These are phyloP conservation scores for Cyathus striatus DNA, from an alignment of 768 basidiomycete genomes.

Conservation along the genomic window DNA sequence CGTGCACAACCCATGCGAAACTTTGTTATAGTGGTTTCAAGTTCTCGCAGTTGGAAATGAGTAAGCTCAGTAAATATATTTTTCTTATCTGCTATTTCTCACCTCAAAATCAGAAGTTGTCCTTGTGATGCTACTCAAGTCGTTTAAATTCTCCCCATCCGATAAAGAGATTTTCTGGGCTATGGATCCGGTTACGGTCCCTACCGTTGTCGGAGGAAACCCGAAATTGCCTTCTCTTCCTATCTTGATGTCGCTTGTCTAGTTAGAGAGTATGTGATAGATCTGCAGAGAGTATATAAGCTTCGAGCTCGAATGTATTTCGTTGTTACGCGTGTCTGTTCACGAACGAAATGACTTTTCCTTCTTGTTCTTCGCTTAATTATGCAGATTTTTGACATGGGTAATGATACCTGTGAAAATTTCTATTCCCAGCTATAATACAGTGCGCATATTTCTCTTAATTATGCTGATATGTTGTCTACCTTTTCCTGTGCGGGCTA, in stretches of 20 bases:
- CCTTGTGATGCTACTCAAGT: conserved; percentile 17
- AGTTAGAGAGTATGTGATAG: no score
- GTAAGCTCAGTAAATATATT: conserved; percentile 24
- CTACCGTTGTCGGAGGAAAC: conserved; percentile 7
- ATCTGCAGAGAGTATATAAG: no score
- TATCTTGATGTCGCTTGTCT: not conserved
- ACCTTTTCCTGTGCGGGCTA: no score
- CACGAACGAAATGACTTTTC: no score
- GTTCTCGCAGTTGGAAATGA: conserved; percentile 38
- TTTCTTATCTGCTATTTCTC: not conserved
- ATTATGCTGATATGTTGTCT: no score
- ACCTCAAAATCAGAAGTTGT: conserved; percentile 19
- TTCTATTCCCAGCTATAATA: no score
- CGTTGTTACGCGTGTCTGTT: no score
- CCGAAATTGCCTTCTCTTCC: not conserved
- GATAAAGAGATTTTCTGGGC: conserved; percentile 24
- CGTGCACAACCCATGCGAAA: not conserved
- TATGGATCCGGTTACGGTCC: conserved; percentile 16
- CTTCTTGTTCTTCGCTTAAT: no score
- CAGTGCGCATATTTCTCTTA: no score
- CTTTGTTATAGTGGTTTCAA: conserved; percentile 38
- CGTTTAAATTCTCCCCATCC: conserved; percentile 19
- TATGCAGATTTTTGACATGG: no score
- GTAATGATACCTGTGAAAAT: no score
- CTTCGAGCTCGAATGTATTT: no score